Conservation (phyloP, 202 grass and related monocot genomes). For the Digitaria exilis region DNA sequence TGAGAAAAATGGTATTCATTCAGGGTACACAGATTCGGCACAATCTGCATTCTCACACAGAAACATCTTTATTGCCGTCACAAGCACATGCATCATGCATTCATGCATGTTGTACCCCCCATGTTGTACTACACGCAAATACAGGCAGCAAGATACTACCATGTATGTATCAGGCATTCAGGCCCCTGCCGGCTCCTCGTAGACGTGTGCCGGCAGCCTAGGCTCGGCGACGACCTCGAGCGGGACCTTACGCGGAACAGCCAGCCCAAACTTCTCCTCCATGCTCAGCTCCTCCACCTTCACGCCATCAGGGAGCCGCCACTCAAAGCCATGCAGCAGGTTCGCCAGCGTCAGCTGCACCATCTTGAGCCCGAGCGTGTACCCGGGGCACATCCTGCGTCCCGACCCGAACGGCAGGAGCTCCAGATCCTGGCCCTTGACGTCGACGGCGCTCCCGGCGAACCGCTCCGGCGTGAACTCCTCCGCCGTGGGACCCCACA, state of each 20-base stretch:
- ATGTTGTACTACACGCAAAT: too few species aligned
- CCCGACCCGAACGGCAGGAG: constrained; percentile 13
- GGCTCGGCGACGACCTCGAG: constrained; percentile 38
- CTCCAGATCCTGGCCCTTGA: not conserved
- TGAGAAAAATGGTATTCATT: too few species aligned
- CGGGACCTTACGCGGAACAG: constrained; percentile 31
- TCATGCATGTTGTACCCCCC: too few species aligned
- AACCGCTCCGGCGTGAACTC: constrained; percentile 56
- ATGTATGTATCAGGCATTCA: not conserved
- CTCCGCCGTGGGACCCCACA: constrained; percentile 42
- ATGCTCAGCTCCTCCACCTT: constrained; percentile 43
- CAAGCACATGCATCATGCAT: too few species aligned
- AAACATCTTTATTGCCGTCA: too few species aligned
- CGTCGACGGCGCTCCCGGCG: constrained; percentile 33
- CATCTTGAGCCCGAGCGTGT: constrained; percentile 56
- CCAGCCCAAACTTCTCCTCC: constrained; percentile 60
- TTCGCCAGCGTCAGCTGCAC: constrained; percentile 44
- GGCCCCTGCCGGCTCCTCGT: not conserved
- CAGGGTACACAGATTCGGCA: too few species aligned
- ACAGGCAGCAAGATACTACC: not conserved
- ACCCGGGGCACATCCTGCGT: not conserved
- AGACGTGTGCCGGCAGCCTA: constrained; percentile 45
- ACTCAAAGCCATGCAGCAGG: constrained; percentile 35
- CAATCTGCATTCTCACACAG: too few species aligned
- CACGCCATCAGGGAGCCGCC: constrained; percentile 55